Percentiles rank a stretch among this genome's conserved stretches.
Conservation (phyloP, 2,329 filamentous ascomycete species). For the Scopulariopsis brevicaulis region DNA sequence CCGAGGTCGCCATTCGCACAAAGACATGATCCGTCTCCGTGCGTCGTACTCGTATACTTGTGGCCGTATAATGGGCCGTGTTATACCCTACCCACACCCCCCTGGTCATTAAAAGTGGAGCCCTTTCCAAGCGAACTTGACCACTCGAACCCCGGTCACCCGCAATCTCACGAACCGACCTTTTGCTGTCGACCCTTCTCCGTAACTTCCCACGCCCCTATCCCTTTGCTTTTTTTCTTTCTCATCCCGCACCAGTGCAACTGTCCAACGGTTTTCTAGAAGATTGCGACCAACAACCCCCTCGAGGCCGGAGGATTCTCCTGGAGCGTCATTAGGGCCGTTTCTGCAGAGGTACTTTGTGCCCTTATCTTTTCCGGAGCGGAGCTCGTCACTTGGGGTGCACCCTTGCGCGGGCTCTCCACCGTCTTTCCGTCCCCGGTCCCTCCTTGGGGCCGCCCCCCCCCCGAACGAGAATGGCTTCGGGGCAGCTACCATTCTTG, state of each 20-base stretch:
- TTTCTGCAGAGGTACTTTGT: too few species aligned
- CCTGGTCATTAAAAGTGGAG: neutral
- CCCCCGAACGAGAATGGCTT: neutral
- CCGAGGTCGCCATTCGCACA: too few species aligned
- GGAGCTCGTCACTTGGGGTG: too few species aligned
- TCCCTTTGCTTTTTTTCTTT: conserved; percentile 21
- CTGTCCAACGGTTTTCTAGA: conserved; percentile 34
- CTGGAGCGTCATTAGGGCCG: neutral
- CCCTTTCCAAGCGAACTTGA: conserved; percentile 1
- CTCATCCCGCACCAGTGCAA: conserved; percentile 22
- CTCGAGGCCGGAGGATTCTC: conserved; percentile 31
- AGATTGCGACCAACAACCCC: conserved; percentile 24
- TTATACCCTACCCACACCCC: conserved; percentile 1
- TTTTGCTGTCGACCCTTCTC: conserved; percentile 12
- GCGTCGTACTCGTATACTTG: neutral
- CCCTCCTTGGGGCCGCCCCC: neutral
- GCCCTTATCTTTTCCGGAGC: too few species aligned
- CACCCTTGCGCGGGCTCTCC: neutral
- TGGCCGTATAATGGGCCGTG: neutral
- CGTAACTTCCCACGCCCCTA: neutral
- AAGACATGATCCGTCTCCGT: neutral
- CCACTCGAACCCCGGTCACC: conserved; percentile 17
- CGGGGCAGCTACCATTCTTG: conserved; percentile 1
- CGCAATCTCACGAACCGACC: conserved; percentile 34
- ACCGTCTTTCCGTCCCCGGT: neutral